A percentile compares a stretch with the other conserved stretches of the same genome.
Conservation (phyloP, 345 rosid species). For the Eutrema japonicum region DNA sequence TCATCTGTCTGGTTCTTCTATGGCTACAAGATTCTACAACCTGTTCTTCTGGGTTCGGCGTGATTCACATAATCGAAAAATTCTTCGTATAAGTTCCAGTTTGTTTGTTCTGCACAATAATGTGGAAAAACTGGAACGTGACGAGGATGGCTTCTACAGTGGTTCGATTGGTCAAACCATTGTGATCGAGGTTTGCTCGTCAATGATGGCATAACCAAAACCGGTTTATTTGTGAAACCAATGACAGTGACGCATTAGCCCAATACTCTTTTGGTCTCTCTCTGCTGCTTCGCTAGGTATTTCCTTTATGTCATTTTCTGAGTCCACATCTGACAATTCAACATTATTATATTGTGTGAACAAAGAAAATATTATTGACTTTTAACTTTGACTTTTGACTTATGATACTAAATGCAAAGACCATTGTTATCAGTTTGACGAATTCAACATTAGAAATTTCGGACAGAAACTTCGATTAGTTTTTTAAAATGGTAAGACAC, state of each 20-base stretch:
- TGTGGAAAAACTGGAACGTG: no score
- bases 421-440: slow-evolving; percentile 3
- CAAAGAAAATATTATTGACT: neutral
- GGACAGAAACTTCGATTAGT: neutral
- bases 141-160: slow-evolving; percentile 23
- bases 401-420: neutral
- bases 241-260: neutral
- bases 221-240: no score
- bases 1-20: no score
- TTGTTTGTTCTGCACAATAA: no score
- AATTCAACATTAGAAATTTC: neutral
- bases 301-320: neutral
- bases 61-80: neutral
- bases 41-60: no score
- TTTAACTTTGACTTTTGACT: neutral
- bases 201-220: neutral
- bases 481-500: neutral
- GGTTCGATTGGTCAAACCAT: slow-evolving; percentile 21
- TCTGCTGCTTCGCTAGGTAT: neutral
- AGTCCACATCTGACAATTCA: neutral
- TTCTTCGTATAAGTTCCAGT: no score
- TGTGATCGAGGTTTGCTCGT: slow-evolving; percentile 14
- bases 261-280: neutral
- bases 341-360: neutral
- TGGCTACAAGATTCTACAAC: no score